Evolutionary conservation across 1,139 yeast genomes (phyloP), one percentile per base, ranked within the genome.

Genomic region (Suhomyces taliae): DNA sequence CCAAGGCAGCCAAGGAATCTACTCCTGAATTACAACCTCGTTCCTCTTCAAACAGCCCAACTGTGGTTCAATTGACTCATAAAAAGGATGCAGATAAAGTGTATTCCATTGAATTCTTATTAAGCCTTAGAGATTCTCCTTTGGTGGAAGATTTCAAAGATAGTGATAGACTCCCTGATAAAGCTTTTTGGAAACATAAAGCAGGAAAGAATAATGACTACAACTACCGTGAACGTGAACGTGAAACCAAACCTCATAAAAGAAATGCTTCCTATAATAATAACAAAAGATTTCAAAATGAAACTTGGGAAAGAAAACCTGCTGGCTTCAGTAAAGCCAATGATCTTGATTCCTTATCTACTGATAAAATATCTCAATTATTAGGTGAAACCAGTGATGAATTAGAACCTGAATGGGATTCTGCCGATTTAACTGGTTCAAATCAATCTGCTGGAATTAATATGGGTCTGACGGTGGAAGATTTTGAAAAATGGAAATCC

Each of bases 401-500:
- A 43, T 69, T 58, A n/a, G 70, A 70, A 7, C 82, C 83, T 0
- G 83, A 77, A 47, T 82, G 85, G 85, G 75, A 77, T 55, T 58
- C 73, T 8, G 72, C 64, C 1, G 71, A 68, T 19, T 36, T 44
- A 26, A 9, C 7, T 29, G 50, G 43, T n/a, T 38, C 36, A 14
- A 37, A 40, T 11, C 47, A 47, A 8, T 40, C 50, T 5, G 34
- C 47, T 31, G 71, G 46, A 65, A 76, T 64, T 40, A 69, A 69
- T 46, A 75, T 78, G 70, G 83, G 83, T 14, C 82, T 78, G 50
- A 77, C 87, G 2, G 85, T 82, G 19, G 83, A 82, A 45, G 93
- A 85, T 57, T 86, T 86, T 59, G 90, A 85, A 60, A 73, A 75
- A 53, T 84, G 90, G 89, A 85, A 83, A 63, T 71, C 77, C 42